Base-by-base conservation (phyloP, 1,284 basidiomycete species). In the Abortiporus biennis region DNA sequence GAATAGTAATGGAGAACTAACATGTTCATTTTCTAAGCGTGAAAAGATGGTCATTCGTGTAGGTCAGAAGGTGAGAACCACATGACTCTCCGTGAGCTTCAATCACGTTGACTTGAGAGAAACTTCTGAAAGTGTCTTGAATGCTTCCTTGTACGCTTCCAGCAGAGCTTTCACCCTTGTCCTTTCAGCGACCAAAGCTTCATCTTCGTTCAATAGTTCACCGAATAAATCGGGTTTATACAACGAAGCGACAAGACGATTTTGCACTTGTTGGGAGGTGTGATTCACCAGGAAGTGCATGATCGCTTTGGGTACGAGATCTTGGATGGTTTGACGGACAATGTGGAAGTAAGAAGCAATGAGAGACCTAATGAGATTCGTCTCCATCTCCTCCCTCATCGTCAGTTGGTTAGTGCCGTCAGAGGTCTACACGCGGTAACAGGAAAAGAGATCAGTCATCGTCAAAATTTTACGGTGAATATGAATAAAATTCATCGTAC, bases 331-430 rank as follows among this genome's bases (percentile, higher is more conserved):
- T 63, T 97, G 92, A 25, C 96, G 84, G 16, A 96, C 89, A 62
- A 99, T 99, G 50, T 77, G 75, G 68, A 99, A 99, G 72, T 99
- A 99, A 12, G 90, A 92, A 21, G 84, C 79, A 59, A 99, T 99
- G 51, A 99, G 77, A 2, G 88, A 89, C 41, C 94, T 84, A 58
- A 99, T 99, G 49, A 99, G 76, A 32, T 80, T 84, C 29, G 92
- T 96, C 67, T 99, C 95, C 85, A 97, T 90, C 61, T 97, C 92
- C 63, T 99, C 95, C 23, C 90, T 80, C 47, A 79, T 72, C 2
- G 84, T 83, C 44, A 91, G 64, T 56, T 76, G 69, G 45, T 57
- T 52, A 54, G 66, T 62, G 49, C 67, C 75, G 36, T 87, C 86
- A 4, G 74, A 67, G 4, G 85, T 45, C 57, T 59, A 27, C n/a